A percentile compares a stretch with the other conserved stretches of the same genome.
Conservation (phyloP, 352 stramenopile species). For the Pythium apleroticum region DNA sequence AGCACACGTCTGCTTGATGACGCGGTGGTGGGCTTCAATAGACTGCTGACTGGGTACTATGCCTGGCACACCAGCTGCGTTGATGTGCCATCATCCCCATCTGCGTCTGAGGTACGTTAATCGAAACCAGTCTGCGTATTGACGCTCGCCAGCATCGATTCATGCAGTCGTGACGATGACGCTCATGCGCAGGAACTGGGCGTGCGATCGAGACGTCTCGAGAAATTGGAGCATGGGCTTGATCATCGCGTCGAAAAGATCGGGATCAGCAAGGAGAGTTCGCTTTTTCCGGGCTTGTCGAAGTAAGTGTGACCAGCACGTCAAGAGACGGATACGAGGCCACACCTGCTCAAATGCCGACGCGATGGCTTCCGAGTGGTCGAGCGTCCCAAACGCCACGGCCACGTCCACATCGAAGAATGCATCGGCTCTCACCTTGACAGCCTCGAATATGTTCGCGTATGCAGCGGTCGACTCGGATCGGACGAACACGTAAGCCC, state of each 20-base stretch:
- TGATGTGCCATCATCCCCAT: conserved; percentile 10
- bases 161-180: background rate
- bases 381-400: background rate
- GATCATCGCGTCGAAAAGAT: background rate
- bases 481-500: conserved; percentile 5
- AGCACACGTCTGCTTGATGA: conserved; percentile 7
- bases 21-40: conserved; percentile 14
- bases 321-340: conserved; percentile 4
- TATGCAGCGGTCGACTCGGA: conserved; percentile 1
- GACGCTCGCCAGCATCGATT: background rate
- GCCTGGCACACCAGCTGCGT: background rate
- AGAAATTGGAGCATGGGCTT: conserved; percentile 2
- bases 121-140: background rate
- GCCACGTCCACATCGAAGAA: conserved; percentile 5
- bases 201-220: background rate
- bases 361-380: conserved; percentile 18
- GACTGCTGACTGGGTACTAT: conserved; percentile 3
- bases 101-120: background rate
- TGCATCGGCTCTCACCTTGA: background rate
- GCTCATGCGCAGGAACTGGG: background rate
- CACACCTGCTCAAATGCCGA: conserved; percentile 1
- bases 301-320: conserved; percentile 3
- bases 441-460: background rate
- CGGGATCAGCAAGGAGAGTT: background rate
- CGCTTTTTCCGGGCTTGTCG: background rate